Evolutionary conservation across 2,329 filamentous ascomycete species (phyloP), one percentile per base, ranked within the genome.

Genomic region (Botrytis hyacinthi): DNA sequence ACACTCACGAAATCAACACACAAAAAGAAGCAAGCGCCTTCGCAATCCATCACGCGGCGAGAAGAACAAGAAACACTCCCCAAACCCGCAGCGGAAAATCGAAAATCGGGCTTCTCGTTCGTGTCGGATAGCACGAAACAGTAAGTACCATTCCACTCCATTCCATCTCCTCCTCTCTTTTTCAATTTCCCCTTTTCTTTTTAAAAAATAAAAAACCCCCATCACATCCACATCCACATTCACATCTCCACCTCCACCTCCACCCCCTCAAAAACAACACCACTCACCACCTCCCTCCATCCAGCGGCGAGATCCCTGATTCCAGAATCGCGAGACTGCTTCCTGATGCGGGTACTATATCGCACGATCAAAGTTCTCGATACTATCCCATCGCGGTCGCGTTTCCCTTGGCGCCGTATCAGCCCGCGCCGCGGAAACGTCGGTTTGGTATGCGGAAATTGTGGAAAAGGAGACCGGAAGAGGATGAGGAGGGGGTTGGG

Each of bases 81-180:
- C 35, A 65, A 37, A 67, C 20, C 46, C 73, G 37, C 20, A 71
- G 26, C 20, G 20, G 69, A 70, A 20, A 76, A 79, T 32, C 73
- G 80, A 46, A 78, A 78, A 51, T 82, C 81, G 0, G 77, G 78
- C 67, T 77, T 82, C 72, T 84, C 84, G 5, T 82, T 82, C 63
- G 82, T 82, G 8, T 84, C 84, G 2, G 83, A 82, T 70, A 85
- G 84, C 74, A 86, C 84, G 20, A 85, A 85, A 73, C 76, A 86
- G 6, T 72, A 37, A 72, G 70, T 57, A 44, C 6, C 22, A 5
- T 29, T 16, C 7, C n/a, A 42, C 12, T n/a, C 3, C 22, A 5
- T 29, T 16, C 12, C 10, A 42, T 20, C 37, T 10, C 10, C 22
- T 32, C 5, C n/a, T 44, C 22, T 51, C 2, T 54, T 16, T n/a